A percentile compares a stretch with the other conserved stretches of the same genome.
phyloP scores from a whole-genome alignment of 2,329 filamentous ascomycete species.

The Tolypocladium paradoxum region DNA sequence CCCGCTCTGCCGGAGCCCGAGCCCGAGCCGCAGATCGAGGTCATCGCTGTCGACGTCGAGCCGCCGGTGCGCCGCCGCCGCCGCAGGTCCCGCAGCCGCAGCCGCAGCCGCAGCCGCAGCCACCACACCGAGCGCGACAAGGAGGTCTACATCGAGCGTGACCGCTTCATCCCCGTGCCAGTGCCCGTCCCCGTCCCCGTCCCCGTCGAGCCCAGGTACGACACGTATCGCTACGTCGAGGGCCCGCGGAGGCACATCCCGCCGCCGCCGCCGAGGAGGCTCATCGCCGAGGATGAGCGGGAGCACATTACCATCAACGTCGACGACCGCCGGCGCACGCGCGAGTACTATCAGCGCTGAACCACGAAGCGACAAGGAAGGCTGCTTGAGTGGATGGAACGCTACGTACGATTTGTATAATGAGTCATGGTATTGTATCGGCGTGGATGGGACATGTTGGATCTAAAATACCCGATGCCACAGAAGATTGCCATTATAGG shows the following conservation, averaged over 20 bases:
- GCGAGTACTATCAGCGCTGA: conserved; percentile 18
- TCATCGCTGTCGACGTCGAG: conserved; percentile 27
- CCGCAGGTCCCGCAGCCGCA: conserved; percentile 15
- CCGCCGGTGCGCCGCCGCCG: conserved; percentile 13
- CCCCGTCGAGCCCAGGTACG: conserved; percentile 27
- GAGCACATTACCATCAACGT: conserved; percentile 18
- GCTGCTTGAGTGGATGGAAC: not conserved
- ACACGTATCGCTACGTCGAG: conserved; percentile 43
- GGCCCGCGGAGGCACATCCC: conserved; percentile 27
- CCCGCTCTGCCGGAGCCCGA: conserved; percentile 14
- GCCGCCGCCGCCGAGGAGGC: conserved; percentile 17
- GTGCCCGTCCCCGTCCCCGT: conserved; percentile 32
- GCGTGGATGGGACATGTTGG: not conserved
- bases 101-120: conserved; percentile 17
- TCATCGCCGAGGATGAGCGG: conserved; percentile 18
- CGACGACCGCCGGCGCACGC: conserved; percentile 19
- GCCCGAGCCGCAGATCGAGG: conserved; percentile 22
- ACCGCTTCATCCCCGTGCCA: conserved; percentile 33
- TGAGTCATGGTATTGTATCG: not conserved
- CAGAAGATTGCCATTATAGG: too few relatives aligned
- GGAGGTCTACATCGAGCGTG: conserved; percentile 42
- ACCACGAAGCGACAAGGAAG: not conserved
- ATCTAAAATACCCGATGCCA: too few relatives aligned
- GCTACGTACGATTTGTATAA: not conserved
- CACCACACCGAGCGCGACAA: conserved; percentile 20